phyloP scores from a whole-genome alignment of 805 yeast genomes.

The Saturnispora besseyi region DNA sequence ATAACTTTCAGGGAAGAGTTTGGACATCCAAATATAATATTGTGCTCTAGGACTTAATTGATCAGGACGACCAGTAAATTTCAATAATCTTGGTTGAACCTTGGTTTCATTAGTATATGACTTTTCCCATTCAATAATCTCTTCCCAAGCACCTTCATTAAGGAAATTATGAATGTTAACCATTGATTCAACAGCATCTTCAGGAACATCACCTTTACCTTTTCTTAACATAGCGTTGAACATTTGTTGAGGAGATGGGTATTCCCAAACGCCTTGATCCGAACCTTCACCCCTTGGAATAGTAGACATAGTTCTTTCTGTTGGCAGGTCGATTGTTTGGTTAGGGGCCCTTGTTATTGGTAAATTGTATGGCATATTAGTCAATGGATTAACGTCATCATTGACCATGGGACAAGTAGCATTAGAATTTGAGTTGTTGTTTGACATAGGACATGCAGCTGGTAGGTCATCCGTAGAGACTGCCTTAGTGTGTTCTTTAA shows the following conservation, averaged over 20 bases:
- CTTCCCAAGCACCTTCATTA: slow-evolving; percentile 97
- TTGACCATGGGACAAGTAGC: slow-evolving; percentile 30
- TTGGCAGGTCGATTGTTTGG: slow-evolving; percentile 69
- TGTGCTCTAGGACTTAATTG: slow-evolving; percentile 82
- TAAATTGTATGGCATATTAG: slow-evolving; percentile 79
- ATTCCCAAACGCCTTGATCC: slow-evolving; percentile 85
- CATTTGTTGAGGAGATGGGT: slow-evolving; percentile 99
- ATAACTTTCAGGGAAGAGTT: slow-evolving; percentile 62
- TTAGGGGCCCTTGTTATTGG: slow-evolving; percentile 65
- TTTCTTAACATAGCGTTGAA: slow-evolving; percentile 93
- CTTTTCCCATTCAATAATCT: slow-evolving; percentile 85
- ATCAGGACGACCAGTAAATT: slow-evolving; percentile 88
- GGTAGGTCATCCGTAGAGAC: background rate
- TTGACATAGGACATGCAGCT: slow-evolving; percentile 6
- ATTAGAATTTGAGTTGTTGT: slow-evolving; percentile 2
- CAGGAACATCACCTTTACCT: slow-evolving; percentile 86
- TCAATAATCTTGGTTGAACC: slow-evolving; percentile 64
- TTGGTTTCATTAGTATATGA: slow-evolving; percentile 49
- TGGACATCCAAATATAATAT: slow-evolving; percentile 54
- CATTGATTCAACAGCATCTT: slow-evolving; percentile 94
- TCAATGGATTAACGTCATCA: slow-evolving; percentile 60
- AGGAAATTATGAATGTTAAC: slow-evolving; percentile 93
- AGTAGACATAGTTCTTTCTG: slow-evolving; percentile 71
- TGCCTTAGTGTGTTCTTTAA: too few relatives aligned
- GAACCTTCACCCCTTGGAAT: slow-evolving; percentile 74